Conservation (phyloP, 805 yeast genomes). For the Kodamaea leandrae region DNA sequence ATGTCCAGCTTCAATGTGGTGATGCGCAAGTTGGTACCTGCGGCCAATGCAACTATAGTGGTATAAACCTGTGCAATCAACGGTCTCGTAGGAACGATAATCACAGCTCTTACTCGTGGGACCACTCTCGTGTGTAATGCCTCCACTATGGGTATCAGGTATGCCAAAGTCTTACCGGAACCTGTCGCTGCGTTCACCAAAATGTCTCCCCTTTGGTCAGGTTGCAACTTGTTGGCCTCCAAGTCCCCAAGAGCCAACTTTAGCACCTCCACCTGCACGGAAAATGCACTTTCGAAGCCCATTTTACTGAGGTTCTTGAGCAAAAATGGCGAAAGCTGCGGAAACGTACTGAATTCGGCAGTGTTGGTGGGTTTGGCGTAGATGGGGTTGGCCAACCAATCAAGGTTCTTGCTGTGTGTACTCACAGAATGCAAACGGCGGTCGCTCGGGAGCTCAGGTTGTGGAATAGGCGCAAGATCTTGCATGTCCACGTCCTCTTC, state of each 20-base stretch:
- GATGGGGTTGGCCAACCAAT: conserved; percentile 69
- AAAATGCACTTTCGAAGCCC: conserved; percentile 60
- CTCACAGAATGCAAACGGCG: conserved; percentile 29
- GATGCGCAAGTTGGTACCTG: conserved; percentile 64
- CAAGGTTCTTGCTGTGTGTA: conserved; percentile 35
- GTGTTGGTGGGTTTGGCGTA: conserved; percentile 49
- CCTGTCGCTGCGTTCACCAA: conserved; percentile 95
- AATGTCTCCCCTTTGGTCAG: conserved; percentile 67
- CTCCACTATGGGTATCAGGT: conserved; percentile 79
- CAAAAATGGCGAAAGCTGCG: conserved; percentile 41
- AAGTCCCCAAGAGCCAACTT: conserved; percentile 49
- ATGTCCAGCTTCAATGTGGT: conserved; percentile 56
- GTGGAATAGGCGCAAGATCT: conserved; percentile 74
- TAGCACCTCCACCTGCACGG: conserved; percentile 71
- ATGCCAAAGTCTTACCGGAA: conserved; percentile 92
- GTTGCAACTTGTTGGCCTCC: conserved; percentile 37
- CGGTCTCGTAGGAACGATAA: conserved; percentile 88
- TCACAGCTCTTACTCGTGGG: conserved; percentile 69
- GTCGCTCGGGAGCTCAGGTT: conserved; percentile 67
- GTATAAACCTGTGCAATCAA: conserved; percentile 76
- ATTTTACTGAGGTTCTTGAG: conserved; percentile 44
- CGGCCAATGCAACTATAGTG: conserved; percentile 54
- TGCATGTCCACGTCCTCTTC: conserved; percentile 21
- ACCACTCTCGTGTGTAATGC: conserved; percentile 59
- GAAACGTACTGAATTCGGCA: conserved; percentile 48